phyloP scores from a whole-genome alignment of 805 yeast species.

The Komagataella ulmi region DNA sequence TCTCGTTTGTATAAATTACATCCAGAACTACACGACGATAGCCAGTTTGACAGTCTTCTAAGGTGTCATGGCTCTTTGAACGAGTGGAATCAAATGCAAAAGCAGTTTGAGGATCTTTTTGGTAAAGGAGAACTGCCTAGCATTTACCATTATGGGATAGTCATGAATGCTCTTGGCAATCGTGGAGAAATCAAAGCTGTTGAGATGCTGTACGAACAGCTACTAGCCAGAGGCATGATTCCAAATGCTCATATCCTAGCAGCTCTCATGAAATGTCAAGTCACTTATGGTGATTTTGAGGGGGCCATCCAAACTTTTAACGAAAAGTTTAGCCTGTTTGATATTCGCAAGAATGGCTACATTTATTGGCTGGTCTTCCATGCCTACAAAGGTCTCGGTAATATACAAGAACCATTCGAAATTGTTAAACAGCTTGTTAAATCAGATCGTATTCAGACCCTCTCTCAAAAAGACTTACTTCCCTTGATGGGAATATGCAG shows the following conservation, averaged over 20 bases:
- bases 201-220: constrained; percentile 33
- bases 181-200: constrained; percentile 34
- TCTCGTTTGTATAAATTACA: constrained; percentile 20
- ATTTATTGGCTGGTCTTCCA: constrained; percentile 19
- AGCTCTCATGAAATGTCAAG: constrained; percentile 29
- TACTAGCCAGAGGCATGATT: constrained; percentile 27
- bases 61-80: constrained; percentile 27
- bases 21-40: constrained; percentile 28
- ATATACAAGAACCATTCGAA: constrained; percentile 19
- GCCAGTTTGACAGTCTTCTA: constrained; percentile 35
- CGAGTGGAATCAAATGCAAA: constrained; percentile 43
- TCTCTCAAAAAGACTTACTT: constrained; percentile 6
- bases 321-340: not conserved
- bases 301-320: constrained; percentile 23
- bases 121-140: constrained; percentile 41
- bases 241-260: constrained; percentile 32
- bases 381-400: constrained; percentile 21
- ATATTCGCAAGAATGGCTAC: not conserved
- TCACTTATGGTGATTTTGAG: constrained; percentile 20
- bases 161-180: constrained; percentile 45
- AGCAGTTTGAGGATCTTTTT: constrained; percentile 41
- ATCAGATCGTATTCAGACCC: constrained; percentile 13
- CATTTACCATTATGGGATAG: constrained; percentile 37
- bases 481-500: constrained; percentile 11
- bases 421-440: constrained; percentile 6